A percentile compares a stretch with the other conserved stretches of the same genome.
phyloP scores from a whole-genome alignment of 495 filamentous ascomycete genomes.

The Halenospora varia region DNA sequence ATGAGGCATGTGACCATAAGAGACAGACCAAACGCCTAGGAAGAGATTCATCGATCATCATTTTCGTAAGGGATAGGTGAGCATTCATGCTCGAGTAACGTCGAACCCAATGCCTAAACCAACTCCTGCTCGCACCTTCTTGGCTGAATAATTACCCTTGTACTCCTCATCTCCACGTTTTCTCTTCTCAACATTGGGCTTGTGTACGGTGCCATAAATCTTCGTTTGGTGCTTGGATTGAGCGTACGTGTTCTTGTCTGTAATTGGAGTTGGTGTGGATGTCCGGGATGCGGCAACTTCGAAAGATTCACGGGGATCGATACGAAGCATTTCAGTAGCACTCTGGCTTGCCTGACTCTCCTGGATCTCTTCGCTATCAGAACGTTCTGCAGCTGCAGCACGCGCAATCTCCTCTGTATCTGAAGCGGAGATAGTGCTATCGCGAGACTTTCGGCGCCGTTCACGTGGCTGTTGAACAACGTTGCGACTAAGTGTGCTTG shows the following conservation, averaged over 20 bases:
- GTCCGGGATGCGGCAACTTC: slow-evolving; percentile 23
- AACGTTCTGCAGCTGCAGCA: slow-evolving; percentile 22
- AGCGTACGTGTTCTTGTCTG: slow-evolving; percentile 5
- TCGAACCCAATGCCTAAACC: slow-evolving; percentile 24
- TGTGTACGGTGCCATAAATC: slow-evolving; percentile 20
- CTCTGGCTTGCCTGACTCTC: slow-evolving; percentile 36
- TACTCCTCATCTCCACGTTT: slow-evolving; percentile 19
- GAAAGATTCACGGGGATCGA: slow-evolving; percentile 34
- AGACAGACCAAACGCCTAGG: too few relatives aligned
- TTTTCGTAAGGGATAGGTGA: too few relatives aligned
- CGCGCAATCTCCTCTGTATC: slow-evolving; percentile 62
- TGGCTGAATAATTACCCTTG: neutral
- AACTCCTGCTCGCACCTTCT: slow-evolving; percentile 8
- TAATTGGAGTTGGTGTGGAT: slow-evolving; percentile 7
- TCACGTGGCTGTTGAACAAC: slow-evolving; percentile 24
- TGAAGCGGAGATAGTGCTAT: slow-evolving; percentile 86
- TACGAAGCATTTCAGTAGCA: slow-evolving; percentile 51
- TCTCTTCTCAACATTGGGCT: slow-evolving; percentile 16
- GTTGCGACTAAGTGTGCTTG: slow-evolving; percentile 17
- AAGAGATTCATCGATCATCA: too few relatives aligned
- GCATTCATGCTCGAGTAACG: neutral
- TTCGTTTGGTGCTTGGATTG: slow-evolving; percentile 17
- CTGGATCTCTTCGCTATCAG: slow-evolving; percentile 19
- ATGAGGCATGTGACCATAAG: neutral
- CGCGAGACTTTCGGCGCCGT: slow-evolving; percentile 58